Base-by-base conservation (phyloP, 2,329 filamentous ascomycete genomes). In the Dactylellina leptospora region DNA sequence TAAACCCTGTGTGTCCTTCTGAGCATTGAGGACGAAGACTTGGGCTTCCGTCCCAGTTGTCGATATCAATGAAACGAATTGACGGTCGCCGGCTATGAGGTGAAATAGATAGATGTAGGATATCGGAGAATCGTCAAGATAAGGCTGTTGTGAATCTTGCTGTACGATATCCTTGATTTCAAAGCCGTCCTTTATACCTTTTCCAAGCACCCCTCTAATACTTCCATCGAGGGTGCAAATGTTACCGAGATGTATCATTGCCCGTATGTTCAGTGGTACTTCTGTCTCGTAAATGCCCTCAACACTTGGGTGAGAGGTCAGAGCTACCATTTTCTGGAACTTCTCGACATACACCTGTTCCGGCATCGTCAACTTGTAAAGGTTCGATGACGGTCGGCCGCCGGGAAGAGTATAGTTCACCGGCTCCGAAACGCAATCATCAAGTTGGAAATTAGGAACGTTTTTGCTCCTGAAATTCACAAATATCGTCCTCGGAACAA, bases 241-340 rank as follows among this genome's bases (percentile, higher is more conserved):
- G 77, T 91, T 97, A 42, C 95, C 96, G 0, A 99, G 83, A 75
- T 95, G 90, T 8, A 99, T 85, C 28, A 99, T 86, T 2, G 93
- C 95, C 40, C 93, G 87, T 50, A 96, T 86, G 74, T 91, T 91
- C 4, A 97, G 83, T 0, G 96, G 92, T 0, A 99, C 85, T 75
- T 96, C 90, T 77, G 90, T 93, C 81, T 99, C 96, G 78, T 99
- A 99, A 11, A 99, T 92, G 27, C 96, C 96, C 80, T 99, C 95
- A 1, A 99, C 91, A 79, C 92, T 96, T 0, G 92, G 87, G 78
- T 99, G 93, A 74, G 93, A 92, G 82, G 97, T 93, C 1, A 97
- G 83, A 25, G 89, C 81, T 1, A 89, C 87, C 62, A 73, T 73
- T 78, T 92, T 96, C 73, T 92, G 89, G 0, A 89, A 84, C 79